Base-by-base conservation (phyloP, 108 stramenopile genomes). In the Fragilariopsis cylindrus region DNA sequence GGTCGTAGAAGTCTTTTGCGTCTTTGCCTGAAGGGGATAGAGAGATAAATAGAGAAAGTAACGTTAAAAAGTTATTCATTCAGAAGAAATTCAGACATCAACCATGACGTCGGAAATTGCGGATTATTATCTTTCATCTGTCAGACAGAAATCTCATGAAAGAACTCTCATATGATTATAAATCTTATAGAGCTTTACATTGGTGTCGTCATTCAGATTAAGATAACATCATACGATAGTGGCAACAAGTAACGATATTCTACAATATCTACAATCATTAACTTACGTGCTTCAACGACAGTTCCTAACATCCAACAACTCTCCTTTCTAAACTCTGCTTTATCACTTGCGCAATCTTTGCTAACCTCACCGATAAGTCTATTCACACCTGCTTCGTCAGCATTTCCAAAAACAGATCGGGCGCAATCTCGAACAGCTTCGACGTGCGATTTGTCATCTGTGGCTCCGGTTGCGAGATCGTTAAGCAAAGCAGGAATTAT, bases 1-100 rank as follows among this genome's bases (percentile, higher is more conserved):
- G 81, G 52, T 90, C 94, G 58, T 92, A 90, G 71, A 98, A 97
- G 71, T 98, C 97, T n/a, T 77, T 85, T 43, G 72, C 58, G 4
- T 93, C 89, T 67, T 85, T 84, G n/a, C 93, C 93, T 94, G 77
- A 42, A 64, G 16, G 3, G 0, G 68, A 63, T 5, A 70, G 52
- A 42, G 16, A 16, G 19, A 39, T 18, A 62, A 18, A 18, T 0
- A 30, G 30, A 30, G 30, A 30, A 30, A 30, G 30, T 30, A 30
- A 30, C 30, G 30, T 30, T 30, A 30, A 30, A 30, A 30, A 30
- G 21, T 30, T 30, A 30, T 30, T 30, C 30, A 30, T 30, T 30
- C 30, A 30, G 30, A 30, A 30, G 19, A 62, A 1, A 11, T 13
- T 39, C 60, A 62, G 30, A 62, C 12, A 53, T 15, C 12, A 53